Conservation (phyloP, 2,329 filamentous ascomycete species). For the Colletotrichum tropicale region DNA sequence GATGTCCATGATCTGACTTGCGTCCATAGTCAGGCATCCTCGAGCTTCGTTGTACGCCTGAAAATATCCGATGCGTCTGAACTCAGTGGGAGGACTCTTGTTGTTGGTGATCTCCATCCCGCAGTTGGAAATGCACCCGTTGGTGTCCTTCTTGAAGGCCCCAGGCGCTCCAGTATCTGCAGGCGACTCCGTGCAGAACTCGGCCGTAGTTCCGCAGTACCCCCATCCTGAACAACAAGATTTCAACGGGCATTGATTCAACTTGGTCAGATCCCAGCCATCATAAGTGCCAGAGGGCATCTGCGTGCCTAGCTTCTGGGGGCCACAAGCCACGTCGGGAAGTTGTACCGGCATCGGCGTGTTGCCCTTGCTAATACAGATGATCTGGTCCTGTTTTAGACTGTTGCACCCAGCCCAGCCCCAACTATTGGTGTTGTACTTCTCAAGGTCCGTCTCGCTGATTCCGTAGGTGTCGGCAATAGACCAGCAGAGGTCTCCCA, state of each 20-base stretch:
- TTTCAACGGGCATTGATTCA: slow-evolving; percentile 53
- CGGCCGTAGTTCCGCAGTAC: not conserved
- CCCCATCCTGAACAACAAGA: slow-evolving; percentile 39
- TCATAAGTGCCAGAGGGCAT: slow-evolving; percentile 25
- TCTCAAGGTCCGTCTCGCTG: slow-evolving; percentile 23
- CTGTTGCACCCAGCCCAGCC: slow-evolving; percentile 29
- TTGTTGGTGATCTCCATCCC: slow-evolving; percentile 34
- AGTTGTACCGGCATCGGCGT: slow-evolving; percentile 24
- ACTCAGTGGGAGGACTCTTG: not conserved
- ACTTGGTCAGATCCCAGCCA: slow-evolving; percentile 33
- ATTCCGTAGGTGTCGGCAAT: slow-evolving; percentile 28
- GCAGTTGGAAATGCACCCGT: slow-evolving; percentile 45
- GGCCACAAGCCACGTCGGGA: slow-evolving; percentile 40
- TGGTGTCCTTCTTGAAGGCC: slow-evolving; percentile 9
- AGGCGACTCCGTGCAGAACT: not conserved
- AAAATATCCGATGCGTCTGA: not conserved
- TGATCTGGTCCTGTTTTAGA: slow-evolving; percentile 2
- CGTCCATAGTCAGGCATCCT: not conserved
- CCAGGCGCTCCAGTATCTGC: not conserved
- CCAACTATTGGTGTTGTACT: slow-evolving; percentile 41
- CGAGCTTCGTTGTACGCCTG: not conserved
- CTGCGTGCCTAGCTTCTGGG: slow-evolving; percentile 42
- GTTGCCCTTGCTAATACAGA: slow-evolving; percentile 26
- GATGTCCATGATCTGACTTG: not conserved
- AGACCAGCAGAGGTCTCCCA: slow-evolving; percentile 34